Evolutionary conservation across 2,329 filamentous ascomycete genomes (phyloP).

Genomic region (Chrysoporthe puriensis): DNA sequence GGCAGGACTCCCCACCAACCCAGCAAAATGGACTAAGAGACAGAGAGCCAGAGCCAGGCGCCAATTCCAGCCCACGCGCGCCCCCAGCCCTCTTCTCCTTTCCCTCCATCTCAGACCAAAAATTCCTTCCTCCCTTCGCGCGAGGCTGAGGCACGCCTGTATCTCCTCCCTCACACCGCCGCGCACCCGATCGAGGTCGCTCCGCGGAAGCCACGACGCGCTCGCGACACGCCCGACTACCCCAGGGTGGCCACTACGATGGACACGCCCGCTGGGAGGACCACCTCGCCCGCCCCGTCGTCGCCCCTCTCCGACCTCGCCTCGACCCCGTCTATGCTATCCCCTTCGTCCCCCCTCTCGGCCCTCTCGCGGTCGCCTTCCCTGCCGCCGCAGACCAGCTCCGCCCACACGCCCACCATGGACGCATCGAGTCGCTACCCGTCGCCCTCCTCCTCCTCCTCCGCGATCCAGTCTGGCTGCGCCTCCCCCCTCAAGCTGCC

Average conservation of each 20-base stretch:
- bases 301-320: conserved; percentile 60
- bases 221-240: conserved; percentile 1
- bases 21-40: conserved; percentile 20
- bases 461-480: conserved; percentile 49
- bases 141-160: not conserved
- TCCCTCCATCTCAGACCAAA: conserved; percentile 10
- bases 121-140: conserved; percentile 10
- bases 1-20: not conserved
- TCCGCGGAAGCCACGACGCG: conserved; percentile 18
- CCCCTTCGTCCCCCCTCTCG: conserved; percentile 59
- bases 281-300: conserved; percentile 53
- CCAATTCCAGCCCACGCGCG: conserved; percentile 12
- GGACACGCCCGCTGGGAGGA: conserved; percentile 32
- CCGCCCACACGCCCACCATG: conserved; percentile 30
- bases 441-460: conserved; percentile 54
- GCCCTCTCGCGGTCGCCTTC: conserved; percentile 58
- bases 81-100: conserved; percentile 2
- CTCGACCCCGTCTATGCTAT: conserved; percentile 49
- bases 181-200: not conserved
- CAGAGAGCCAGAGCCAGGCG: conserved; percentile 5
- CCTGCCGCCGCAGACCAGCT: conserved; percentile 39
- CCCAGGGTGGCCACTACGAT: conserved; percentile 3
- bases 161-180: conserved; percentile 12
- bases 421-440: conserved; percentile 53
- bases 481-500: conserved; percentile 55